These are phyloP conservation scores for Dalbergia oliveri DNA, from an alignment of 306 rosid species.

Conservation along the genomic window DNA sequence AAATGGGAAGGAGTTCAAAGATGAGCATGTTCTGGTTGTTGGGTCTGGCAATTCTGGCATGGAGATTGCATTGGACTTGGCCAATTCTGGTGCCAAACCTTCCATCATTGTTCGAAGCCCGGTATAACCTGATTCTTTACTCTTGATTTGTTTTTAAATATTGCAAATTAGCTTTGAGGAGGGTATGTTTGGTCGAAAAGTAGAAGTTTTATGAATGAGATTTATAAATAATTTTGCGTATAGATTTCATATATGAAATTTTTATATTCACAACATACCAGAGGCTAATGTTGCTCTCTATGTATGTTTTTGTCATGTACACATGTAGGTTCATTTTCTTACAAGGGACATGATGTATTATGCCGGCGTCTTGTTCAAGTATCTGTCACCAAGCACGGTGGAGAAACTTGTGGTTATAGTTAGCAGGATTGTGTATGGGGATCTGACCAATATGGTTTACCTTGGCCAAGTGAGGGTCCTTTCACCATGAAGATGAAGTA, in stretches of 20 bases:
- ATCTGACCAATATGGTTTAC: conserved; percentile 64
- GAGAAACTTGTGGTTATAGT: conserved; percentile 56
- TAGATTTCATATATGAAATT: too few relatives aligned
- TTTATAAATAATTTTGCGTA: too few relatives aligned
- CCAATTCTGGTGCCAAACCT: conserved; percentile 65
- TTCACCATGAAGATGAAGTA: conserved; percentile 66
- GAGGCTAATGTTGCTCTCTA: background rate
- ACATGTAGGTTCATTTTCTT: conserved; percentile 63
- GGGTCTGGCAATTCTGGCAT: conserved; percentile 87
- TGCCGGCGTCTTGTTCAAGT: conserved; percentile 49
- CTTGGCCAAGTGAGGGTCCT: conserved; percentile 68
- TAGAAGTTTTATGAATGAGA: too few relatives aligned
- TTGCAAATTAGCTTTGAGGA: too few relatives aligned
- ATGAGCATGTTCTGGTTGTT: conserved; percentile 68
- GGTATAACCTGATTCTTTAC: conserved; percentile 44
- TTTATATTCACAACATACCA: too few relatives aligned
- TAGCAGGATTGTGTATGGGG: conserved; percentile 64
- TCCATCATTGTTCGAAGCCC: conserved; percentile 73
- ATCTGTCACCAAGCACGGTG: conserved; percentile 53
- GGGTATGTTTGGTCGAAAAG: too few relatives aligned
- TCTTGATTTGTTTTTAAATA: too few relatives aligned
- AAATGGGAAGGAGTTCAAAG: conserved; percentile 53
- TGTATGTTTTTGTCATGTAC: background rate
- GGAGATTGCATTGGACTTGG: conserved; percentile 74
- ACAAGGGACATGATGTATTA: conserved; percentile 65